Evolutionary conservation across 371 early-diverging fungal species (phyloP).

Genomic region (Saksenaea vasiformis): DNA sequence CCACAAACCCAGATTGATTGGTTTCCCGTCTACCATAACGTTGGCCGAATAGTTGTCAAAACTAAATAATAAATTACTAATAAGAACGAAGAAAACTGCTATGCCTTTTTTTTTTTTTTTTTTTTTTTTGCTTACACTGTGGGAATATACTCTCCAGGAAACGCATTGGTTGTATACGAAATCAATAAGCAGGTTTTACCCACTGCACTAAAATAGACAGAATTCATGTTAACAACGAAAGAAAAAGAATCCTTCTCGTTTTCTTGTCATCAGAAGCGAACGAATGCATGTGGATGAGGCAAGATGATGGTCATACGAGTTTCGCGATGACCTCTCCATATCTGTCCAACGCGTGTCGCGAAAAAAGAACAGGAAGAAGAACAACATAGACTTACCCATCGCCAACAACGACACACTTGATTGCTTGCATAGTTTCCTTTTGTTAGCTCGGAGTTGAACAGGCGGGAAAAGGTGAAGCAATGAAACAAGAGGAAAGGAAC

Average conservation of each 20-base stretch:
- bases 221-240: background rate
- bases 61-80: conserved; percentile 11
- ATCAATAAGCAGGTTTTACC: conserved; percentile 83
- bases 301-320: conserved; percentile 6
- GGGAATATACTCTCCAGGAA: conserved; percentile 79
- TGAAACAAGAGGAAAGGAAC: conserved; percentile 15
- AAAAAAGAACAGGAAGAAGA: background rate
- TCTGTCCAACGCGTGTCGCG: background rate
- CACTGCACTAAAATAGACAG: conserved; percentile 58
- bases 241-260: background rate
- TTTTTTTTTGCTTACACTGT: conserved; percentile 57
- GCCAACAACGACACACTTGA: conserved; percentile 98
- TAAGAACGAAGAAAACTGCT: background rate
- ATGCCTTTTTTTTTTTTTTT: too few relatives aligned
- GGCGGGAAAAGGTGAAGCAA: background rate
- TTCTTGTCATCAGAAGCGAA: background rate
- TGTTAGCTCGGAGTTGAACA: conserved; percentile 1
- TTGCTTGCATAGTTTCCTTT: conserved; percentile 82
- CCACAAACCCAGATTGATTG: conserved; percentile 85
- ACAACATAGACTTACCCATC: conserved; percentile 75
- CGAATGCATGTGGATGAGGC: background rate
- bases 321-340: background rate
- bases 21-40: conserved; percentile 80
- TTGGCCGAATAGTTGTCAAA: conserved; percentile 86
- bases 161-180: conserved; percentile 77